phyloP scores from a whole-genome alignment of 805 yeast genomes.

The Priceomyces melissophilus region DNA sequence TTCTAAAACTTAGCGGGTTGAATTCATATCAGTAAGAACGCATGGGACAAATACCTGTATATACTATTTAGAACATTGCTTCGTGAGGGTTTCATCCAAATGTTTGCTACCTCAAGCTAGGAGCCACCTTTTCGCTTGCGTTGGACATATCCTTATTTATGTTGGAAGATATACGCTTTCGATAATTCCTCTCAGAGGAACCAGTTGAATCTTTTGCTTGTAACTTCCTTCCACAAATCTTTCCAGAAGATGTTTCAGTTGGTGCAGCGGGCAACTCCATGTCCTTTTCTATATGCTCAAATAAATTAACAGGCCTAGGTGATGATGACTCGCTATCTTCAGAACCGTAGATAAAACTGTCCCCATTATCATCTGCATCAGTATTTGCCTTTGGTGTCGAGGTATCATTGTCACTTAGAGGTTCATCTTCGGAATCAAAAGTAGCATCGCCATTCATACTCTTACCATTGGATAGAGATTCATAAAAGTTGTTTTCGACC shows the following conservation, averaged over 20 bases:
- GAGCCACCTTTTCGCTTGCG: constrained; percentile 14
- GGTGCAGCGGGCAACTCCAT: not conserved
- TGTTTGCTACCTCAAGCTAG: constrained; percentile 5
- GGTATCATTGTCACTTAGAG: constrained; percentile 14
- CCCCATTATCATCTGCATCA: constrained; percentile 8
- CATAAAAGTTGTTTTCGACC: constrained; percentile 17
- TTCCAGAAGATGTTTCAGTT: not conserved
- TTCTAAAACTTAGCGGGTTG: too few species aligned
- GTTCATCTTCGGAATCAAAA: constrained; percentile 19
- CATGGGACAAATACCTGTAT: not conserved
- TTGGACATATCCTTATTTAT: constrained; percentile 12
- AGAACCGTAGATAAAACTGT: not conserved
- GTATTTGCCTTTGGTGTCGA: constrained; percentile 28
- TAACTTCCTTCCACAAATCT: not conserved
- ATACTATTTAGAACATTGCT: not conserved
- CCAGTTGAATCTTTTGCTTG: not conserved
- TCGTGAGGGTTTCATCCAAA: not conserved
- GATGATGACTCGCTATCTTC: constrained; percentile 1
- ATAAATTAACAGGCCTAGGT: constrained; percentile 11
- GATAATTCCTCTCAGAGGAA: not conserved
- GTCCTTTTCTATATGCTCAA: constrained; percentile 17
- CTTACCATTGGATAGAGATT: not conserved
- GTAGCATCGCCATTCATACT: constrained; percentile 15
- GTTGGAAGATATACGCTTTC: constrained; percentile 10
- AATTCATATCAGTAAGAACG: too few species aligned